Percentiles rank a stretch among this genome's conserved stretches.
Evolutionary conservation across 2,329 filamentous ascomycete genomes (phyloP).

Genomic region (Macrophomina pseudophaseolina): DNA sequence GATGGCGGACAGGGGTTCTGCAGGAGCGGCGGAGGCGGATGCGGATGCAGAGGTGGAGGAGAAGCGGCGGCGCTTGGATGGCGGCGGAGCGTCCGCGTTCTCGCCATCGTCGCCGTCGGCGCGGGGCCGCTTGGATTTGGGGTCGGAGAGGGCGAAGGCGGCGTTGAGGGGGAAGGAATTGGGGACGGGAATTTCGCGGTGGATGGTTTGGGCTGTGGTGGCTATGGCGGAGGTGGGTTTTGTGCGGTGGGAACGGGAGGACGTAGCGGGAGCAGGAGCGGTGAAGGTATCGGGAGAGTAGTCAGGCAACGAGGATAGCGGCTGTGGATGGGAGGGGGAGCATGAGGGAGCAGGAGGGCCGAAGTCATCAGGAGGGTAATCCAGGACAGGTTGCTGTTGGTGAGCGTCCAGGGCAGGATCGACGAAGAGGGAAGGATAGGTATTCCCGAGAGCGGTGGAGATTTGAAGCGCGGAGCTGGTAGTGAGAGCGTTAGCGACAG

Average conservation of each 20-base stretch:
- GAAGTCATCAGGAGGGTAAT: not conserved
- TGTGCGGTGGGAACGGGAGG: not conserved
- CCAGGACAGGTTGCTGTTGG: not conserved
- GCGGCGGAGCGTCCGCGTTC: not conserved
- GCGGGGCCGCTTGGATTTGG: not conserved
- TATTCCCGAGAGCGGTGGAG: no score
- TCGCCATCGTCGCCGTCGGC: not conserved
- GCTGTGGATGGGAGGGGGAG: not conserved
- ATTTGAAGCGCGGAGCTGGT: not conserved
- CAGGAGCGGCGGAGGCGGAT: not conserved
- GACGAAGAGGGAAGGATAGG: not conserved
- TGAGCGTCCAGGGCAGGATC: not conserved
- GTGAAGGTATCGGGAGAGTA: not conserved
- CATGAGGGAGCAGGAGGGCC: not conserved
- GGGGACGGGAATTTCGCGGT: not conserved
- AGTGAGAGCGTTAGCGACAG: not conserved
- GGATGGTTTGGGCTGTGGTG: not conserved
- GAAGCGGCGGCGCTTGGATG: not conserved
- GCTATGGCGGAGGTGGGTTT: not conserved
- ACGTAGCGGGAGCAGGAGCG: not conserved
- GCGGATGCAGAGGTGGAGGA: not conserved
- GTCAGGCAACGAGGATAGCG: not conserved
- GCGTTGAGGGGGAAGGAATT: not conserved
- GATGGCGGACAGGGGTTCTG: not conserved
- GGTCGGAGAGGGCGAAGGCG: constrained; percentile 1